phyloP scores from a whole-genome alignment of 345 rosid genomes.

The Eucalyptus erythrocorys region DNA sequence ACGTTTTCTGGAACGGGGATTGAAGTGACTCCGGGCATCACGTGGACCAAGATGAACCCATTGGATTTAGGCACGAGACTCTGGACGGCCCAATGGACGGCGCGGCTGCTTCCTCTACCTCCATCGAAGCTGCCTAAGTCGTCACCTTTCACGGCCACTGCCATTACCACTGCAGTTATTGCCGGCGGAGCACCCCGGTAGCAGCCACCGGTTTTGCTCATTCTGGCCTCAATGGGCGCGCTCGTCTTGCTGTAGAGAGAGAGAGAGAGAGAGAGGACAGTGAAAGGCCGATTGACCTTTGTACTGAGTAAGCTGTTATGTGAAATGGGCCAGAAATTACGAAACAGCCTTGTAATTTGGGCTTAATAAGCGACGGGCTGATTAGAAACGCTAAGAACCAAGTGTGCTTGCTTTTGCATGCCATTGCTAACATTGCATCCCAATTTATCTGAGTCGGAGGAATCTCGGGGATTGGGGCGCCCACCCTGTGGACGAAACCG shows the following conservation, averaged over 20 bases:
- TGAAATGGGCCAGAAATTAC: background rate
- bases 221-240: background rate
- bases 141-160: constrained; percentile 55
- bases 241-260: background rate
- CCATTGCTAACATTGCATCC: background rate
- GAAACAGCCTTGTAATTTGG: background rate
- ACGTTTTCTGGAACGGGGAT: constrained; percentile 60
- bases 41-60: constrained; percentile 58
- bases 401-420: background rate
- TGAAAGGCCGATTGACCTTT: background rate
- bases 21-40: constrained; percentile 47
- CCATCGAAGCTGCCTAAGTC: constrained; percentile 7
- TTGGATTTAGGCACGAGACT: constrained; percentile 30
- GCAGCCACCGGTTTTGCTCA: background rate
- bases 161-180: background rate
- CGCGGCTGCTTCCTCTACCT: constrained; percentile 59
- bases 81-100: constrained; percentile 64
- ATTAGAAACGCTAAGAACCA: background rate
- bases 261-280: background rate
- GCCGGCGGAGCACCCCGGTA: background rate
- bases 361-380: background rate
- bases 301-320: background rate
- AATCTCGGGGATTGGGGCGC: background rate
- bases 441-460: background rate
- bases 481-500: background rate